Evolutionary conservation across 495 filamentous ascomycete genomes (phyloP), one percentile per base, ranked within the genome.

Genomic region (Tuber brumale): DNA sequence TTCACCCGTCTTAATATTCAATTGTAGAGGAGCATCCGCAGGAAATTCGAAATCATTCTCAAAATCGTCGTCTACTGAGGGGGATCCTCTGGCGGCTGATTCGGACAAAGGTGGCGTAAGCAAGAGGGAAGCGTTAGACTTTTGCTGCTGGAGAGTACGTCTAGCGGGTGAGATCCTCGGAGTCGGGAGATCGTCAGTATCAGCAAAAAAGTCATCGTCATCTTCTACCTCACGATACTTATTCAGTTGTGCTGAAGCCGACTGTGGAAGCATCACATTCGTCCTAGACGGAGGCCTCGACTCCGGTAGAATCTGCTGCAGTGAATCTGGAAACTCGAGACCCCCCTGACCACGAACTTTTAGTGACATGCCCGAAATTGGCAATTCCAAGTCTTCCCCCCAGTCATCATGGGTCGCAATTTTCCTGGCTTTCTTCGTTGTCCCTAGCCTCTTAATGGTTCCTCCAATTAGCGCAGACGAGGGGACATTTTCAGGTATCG

Each of bases 401-500:
- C 94, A 97, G 84, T 97, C 95, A 83, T 97, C 95, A 80, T 91
- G 87, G 46, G 79, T 69, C 46, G 88, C 85, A 76, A 92, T 90
- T 37, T 89, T 86, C 84, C 91, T 92, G 82, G 90, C 92, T 69
- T 90, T 88, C 79, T 93, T 95, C 81, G 91, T 90, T 79, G 90
- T 92, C 70, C 94, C 94, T 10, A 99, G 86, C 82, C 94, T 87
- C 86, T 97, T 97, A 83, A 99, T 99, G 18, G 94, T 94, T 70
- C 95, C 95, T 69, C 95, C 95, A 79, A 97, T 87, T 66, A 99
- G 87, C 71, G 95, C 95, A n/a, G 95, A 97, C 37, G 91, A 89
- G n/a, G 95, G 94, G 21, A 98, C 91, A 82, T 95, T 94, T 41
- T 88, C 85, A 27, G 95, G 95, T 77, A 99, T 90, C 42, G 95